Conservation (phyloP, 2,329 filamentous ascomycete species). For the Alternaria sp. region DNA sequence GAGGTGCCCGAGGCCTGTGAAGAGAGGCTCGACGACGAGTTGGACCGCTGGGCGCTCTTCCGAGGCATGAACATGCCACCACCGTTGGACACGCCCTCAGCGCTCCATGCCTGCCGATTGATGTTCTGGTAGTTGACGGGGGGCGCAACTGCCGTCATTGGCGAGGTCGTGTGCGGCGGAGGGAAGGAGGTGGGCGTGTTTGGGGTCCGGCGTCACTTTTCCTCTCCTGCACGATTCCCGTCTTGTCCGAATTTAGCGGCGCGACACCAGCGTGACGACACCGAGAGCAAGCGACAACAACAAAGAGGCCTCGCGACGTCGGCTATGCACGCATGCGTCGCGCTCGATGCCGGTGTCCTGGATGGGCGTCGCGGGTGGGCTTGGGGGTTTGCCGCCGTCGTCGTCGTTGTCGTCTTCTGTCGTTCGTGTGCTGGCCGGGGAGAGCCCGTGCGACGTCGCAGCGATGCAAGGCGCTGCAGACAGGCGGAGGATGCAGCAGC, state of each 20-base stretch:
- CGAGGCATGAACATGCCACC: conserved; percentile 85
- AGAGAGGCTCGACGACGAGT: conserved; percentile 84
- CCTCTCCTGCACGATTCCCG: conserved; percentile 34
- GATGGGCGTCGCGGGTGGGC: conserved; percentile 3
- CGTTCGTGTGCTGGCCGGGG: conserved; percentile 48
- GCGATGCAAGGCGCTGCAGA: conserved; percentile 26
- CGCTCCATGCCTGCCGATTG: conserved; percentile 67
- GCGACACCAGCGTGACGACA: conserved; percentile 37
- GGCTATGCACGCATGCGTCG: conserved; percentile 40
- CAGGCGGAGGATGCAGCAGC: conserved; percentile 19
- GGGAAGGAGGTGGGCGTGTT: conserved; percentile 25
- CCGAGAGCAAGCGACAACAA: conserved; percentile 24
- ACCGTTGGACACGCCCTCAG: conserved; percentile 65
- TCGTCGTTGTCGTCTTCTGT: conserved; percentile 17
- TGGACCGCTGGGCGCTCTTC: conserved; percentile 82
- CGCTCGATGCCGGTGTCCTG: conserved; percentile 15
- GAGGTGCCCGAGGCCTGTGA: conserved; percentile 69
- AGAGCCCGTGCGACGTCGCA: conserved; percentile 42
- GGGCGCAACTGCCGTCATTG: conserved; percentile 72
- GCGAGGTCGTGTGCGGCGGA: conserved; percentile 28
- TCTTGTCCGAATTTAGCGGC: conserved; percentile 37
- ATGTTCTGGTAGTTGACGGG: conserved; percentile 68
- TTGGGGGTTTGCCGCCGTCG: conserved; percentile 19
- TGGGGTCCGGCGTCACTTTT: conserved; percentile 34
- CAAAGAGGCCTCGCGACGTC: conserved; percentile 19